A percentile compares a stretch with the other conserved stretches of the same genome.
Evolutionary conservation across 2,329 filamentous ascomycete species (phyloP).

Genomic region (Trichoderma harzianum): DNA sequence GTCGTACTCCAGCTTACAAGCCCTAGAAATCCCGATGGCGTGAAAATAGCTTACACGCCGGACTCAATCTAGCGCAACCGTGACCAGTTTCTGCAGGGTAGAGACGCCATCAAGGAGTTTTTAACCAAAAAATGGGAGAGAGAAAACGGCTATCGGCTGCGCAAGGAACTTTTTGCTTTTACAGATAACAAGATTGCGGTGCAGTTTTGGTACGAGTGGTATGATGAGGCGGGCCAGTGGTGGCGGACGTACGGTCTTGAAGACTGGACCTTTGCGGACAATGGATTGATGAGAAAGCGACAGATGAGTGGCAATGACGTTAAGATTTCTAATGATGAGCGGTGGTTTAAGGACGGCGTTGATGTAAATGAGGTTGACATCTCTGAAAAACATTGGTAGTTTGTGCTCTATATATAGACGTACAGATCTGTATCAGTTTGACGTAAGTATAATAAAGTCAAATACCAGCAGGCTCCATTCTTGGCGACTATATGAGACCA

Average conservation of each 20-base stretch:
- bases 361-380: constrained; percentile 67
- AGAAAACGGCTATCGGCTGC: constrained; percentile 68
- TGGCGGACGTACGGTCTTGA: constrained; percentile 81
- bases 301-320: constrained; percentile 76
- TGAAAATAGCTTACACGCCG: constrained; percentile 71
- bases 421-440: not conserved
- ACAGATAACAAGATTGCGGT: constrained; percentile 73
- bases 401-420: too few relatives aligned
- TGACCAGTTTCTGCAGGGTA: constrained; percentile 64
- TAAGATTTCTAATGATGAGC: constrained; percentile 51
- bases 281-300: constrained; percentile 69
- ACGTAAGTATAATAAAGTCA: not conserved
- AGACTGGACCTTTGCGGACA: constrained; percentile 70
- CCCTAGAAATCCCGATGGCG: constrained; percentile 56
- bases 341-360: constrained; percentile 68
- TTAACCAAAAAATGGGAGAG: constrained; percentile 69
- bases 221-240: constrained; percentile 69
- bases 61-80: constrained; percentile 81
- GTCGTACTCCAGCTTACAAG: not conserved
- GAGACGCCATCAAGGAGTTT: constrained; percentile 63
- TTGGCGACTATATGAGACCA: not conserved
- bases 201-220: constrained; percentile 87
- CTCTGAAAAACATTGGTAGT: constrained; percentile 62
- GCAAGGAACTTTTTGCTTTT: constrained; percentile 83
- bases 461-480: not conserved